Evolutionary conservation across 306 rosid species (phyloP), one percentile per base, ranked within the genome.

Genomic region (Carpinus viminea): DNA sequence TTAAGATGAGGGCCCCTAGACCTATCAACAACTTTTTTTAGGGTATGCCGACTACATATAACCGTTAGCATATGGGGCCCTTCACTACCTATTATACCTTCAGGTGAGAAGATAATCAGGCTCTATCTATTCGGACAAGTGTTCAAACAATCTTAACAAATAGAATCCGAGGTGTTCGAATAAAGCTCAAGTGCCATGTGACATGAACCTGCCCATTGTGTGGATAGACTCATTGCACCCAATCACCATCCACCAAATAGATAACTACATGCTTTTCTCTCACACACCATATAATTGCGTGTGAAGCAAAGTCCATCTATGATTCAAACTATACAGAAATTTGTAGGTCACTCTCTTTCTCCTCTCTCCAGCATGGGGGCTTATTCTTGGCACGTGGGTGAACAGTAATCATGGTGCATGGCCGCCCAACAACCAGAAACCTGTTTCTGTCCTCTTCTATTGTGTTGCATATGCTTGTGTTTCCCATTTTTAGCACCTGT

Each of bases 321-420:
- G 43, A 41, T 41, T 41, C 7, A 41, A 41, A 6, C 8, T 5
- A 1, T 5, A 64, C 47, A 64, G 45, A 64, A 16, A 61, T 17
- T 64, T 64, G 11, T 1, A 11, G 36, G 10, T 7, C n/a, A 31
- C 26, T 38, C 21, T 28, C 24, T 8, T 62, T 62, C 71, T 66
- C 51, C 15, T 7, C 5, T 24, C 65, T 24, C 7, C 18, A 53
- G 57, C 31, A 70, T 55, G 74, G 68, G 68, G 48, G 53, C 45
- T 28, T 52, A 72, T 11, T 72, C 55, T 75, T 34, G 68, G 72
- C 86, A 79, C 55, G 80, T 82, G 86, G 79, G 68, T 54, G 80
- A 71, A 72, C 70, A 79, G 79, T 56, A 24, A 21, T 62, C 59
- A 70, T 68, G 75, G 81, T 85, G 75, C 78, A 61, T 34, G 70